phyloP scores from a whole-genome alignment of 352 stramenopile genomes.

The Globisporangium apiculatum region DNA sequence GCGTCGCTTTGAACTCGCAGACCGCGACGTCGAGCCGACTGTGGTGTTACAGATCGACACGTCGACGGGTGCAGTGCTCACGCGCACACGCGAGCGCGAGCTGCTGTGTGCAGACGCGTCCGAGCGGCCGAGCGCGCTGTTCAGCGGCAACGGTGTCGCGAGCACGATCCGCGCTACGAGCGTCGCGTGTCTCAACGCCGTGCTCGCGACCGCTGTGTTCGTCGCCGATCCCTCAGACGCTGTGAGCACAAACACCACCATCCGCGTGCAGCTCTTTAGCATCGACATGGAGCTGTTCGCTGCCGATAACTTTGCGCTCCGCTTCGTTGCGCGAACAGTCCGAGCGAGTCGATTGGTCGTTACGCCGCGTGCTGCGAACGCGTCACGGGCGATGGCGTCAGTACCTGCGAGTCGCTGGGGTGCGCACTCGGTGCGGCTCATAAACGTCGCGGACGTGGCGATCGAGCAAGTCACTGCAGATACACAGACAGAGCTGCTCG shows the following conservation, averaged over 20 bases:
- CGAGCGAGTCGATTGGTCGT: constrained; percentile 8
- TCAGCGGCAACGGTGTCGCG: background rate
- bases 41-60: constrained; percentile 17
- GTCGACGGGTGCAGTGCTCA: constrained; percentile 10
- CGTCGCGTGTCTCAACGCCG: constrained; percentile 19
- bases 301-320: background rate
- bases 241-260: background rate
- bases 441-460: background rate
- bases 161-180: constrained; percentile 10
- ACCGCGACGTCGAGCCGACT: background rate
- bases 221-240: background rate
- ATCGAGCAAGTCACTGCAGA: background rate
- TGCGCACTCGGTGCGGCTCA: background rate
- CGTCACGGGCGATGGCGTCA: background rate
- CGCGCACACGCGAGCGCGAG: background rate
- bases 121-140: constrained; percentile 4
- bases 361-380: background rate
- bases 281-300: constrained; percentile 8
- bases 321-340: background rate
- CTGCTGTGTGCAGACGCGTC: background rate
- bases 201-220: constrained; percentile 11
- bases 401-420: background rate
- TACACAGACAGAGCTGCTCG: background rate
- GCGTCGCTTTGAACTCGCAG: constrained; percentile 5
- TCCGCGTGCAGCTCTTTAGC: constrained; percentile 10